Base-by-base conservation (phyloP, 768 basidiomycete genomes). In the Lactarius hengduanensis region DNA sequence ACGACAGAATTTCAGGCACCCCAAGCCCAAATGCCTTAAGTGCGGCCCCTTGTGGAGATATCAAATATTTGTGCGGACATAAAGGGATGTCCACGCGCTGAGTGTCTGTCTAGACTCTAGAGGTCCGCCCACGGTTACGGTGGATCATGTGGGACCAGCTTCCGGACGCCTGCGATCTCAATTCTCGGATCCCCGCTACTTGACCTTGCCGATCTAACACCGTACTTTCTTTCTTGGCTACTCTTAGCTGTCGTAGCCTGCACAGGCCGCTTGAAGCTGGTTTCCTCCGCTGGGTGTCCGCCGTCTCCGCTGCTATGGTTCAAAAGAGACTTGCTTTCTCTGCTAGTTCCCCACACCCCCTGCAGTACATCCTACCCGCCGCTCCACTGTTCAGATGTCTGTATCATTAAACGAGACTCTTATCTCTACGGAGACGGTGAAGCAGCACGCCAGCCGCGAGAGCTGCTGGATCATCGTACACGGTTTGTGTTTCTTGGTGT, bases 401-500 rank as follows among this genome's bases (percentile, higher is more conserved):
- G 20, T 53, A 16, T n/a, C 50, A 26, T 26, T 13, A 26, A 53
- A 53, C 50, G 20, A 18, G 55, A 26, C 55, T 8, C 32, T 56
- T 4, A 56, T 56, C 11, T 56, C 55, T 20, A 11, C 55, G 9
- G 30, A 56, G 28, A 56, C 55, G 16, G 50, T 32, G 55, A 28
- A 56, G 30, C 55, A 34, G 55, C 55, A 56, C 30, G 55, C 55
- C 16, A 56, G 55, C 30, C 55, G 55, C 30, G 64, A 69, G 45
- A 70, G 70, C 45, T 70, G 70, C 61, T 70, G 67, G 70, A 69
- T 69, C 26, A 66, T 69, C 20, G 70, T 70, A 30, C 70, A 70
- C 57, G 64, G 67, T 70, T 30, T 20, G 64, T 63, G 11, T 8
- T 15, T 28, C 34, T 20, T 6, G 9, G 43, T 30, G 26, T 32